Base-by-base conservation (phyloP, 257 asterid genomes). In the Buddleja alternifolia region DNA sequence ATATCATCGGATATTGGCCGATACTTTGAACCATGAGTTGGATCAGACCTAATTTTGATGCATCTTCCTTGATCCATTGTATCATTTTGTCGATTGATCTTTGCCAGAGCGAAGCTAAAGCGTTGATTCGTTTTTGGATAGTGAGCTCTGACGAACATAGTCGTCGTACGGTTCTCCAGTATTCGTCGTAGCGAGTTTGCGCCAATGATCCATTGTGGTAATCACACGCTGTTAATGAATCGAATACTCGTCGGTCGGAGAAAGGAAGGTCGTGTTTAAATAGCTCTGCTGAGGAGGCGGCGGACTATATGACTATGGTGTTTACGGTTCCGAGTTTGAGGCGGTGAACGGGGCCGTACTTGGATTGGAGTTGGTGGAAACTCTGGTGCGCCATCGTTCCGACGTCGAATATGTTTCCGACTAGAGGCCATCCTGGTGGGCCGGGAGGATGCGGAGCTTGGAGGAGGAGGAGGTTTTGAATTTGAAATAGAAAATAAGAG, bases 401-500 rank as follows among this genome's bases (percentile, higher is more conserved):
- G 2, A 83, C 75, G 0, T 80, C 73, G 41, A 83, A 73, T 37
- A 83, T 57, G 79, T 80, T 76, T 14, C 86, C 82, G 40, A 83
- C 59, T 32, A 80, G n/a, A 1, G 82, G 88, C 77, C 83, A 78
- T 9, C 79, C 82, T 0, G 72, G 70, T 10, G 86, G 88, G 11
- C 86, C 86, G 1, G 88, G 88, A 7, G 84, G 83, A 8, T 34
- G 44, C 59, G 73, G 17, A 20, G 47, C 21, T 63, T 69, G 17
- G 59, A 17, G 73, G 52, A 11, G 5, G 25, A 37, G 11, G 39
- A 63, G n/a, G n/a, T n/a, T 29, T 51, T 69, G 53, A 70, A 29
- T 19, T 36, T 55, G 48, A 14, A 63, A 21, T 42, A 53, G 1
- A 63, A 8, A 44, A 48, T 15, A 20, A 63, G 41, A 42, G 57